Evolutionary conservation across 805 yeast genomes (phyloP), one percentile per base, ranked within the genome.

Genomic region (Clavispora vitiphila): DNA sequence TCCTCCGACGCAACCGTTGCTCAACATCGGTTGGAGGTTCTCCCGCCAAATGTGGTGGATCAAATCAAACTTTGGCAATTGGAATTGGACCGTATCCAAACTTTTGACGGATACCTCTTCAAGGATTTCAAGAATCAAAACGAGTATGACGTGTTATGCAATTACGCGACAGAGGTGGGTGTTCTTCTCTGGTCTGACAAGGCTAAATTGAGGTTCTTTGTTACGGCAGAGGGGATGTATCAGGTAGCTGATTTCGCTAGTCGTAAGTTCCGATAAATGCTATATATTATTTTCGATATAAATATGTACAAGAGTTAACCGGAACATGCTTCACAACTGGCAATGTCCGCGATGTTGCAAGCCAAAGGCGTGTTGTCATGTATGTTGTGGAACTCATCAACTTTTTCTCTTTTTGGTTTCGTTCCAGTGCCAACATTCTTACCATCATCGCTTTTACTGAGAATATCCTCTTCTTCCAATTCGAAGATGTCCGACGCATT

Each of bases 41-140:
- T 86, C 5, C 98, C 98, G 3, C 96, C 98, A 0, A 93, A 96
- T 0, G 96, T 93, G n/a, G 86, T 87, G 1, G 99, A 93, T 63
- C 99, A 93, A 61, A 86, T 93, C 53, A 83, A 81, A 58, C 71
- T 93, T 40, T 93, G 99, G 99, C 98, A 93, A 67, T 70, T 93
- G 46, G 99, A 93, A 60, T 65, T 90, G 66, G 98, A 93, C 61
- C 77, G 99, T 64, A 86, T 93, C 49, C 81, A 85, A 51, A 78
- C 93, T 1, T 85, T 80, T 38, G 87, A 82, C 22, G 99, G 99
- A 0, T 89, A 83, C 44, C 63, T 93, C 35, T 93, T 86, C 65
- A 83, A 87, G 43, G 96, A 91, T 53, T 93, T 93, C 60, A 71
- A 82, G 19, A 83, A 73, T 45, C 83, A 77, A 40, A 76, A 78